Base-by-base conservation (phyloP, 495 filamentous ascomycete species). In the Penicillium coprophilum region DNA sequence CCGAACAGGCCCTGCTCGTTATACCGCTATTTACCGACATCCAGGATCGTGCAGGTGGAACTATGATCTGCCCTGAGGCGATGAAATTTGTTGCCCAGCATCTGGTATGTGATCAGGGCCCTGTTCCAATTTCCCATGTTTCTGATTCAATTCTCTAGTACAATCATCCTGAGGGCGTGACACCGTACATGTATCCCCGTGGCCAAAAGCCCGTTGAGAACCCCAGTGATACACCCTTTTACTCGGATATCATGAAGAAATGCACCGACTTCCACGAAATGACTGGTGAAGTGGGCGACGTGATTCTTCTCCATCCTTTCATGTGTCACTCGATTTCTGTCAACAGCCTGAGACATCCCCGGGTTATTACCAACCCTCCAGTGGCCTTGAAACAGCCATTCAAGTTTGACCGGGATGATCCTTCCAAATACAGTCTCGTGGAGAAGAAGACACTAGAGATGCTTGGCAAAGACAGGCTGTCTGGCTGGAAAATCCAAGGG, bases 341-440 rank as follows among this genome's bases (percentile, higher is more conserved):
- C 54, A 90, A 90, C 60, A 73, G 80, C 51, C 59, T 82, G 53
- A 74, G 87, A 32, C 73, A 71, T 27, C 74, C 82, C 7, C 76
- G 87, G 15, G 82, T 89, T 59, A 90, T 89, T 66, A 91, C 86
- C 41, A 92, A 91, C 64, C 86, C 87, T 17, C 83, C 85, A 0
- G 84, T 89, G 1, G 76, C 76, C 24, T 63, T 90, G 39, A 85
- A 76, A 27, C 71, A 83, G 66, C 85, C 86, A 12, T 88, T 89
- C 65, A 66, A 75, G 46, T 87, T 89, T 53, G 78, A 87, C 53
- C 74, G 85, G n/a, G 67, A 79, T 17, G 81, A 87, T 55, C 71
- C 65, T 1, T 60, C 49, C 21, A 57, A 84, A 1, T 90, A 86
- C 59, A 87, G 82, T 58, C 58, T 88, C n/a, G 86, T 90, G 0